Conservation (phyloP, 2,329 filamentous ascomycete species). For the Elsinoe fawcettii region DNA sequence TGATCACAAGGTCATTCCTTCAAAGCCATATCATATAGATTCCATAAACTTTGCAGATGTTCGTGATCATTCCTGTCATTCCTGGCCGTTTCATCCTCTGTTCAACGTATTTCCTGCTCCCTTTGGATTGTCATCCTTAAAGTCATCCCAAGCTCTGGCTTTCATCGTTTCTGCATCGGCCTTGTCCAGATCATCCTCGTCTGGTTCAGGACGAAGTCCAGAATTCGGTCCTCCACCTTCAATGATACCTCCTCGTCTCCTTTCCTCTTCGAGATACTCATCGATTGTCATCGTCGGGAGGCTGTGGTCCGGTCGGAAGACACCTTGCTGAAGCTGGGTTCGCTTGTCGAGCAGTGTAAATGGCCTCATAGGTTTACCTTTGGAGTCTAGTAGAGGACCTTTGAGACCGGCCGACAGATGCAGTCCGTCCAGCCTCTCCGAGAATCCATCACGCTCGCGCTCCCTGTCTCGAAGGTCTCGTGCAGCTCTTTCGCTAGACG, state of each 20-base stretch:
- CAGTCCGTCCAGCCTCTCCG: slow-evolving; percentile 65
- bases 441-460: slow-evolving; percentile 45
- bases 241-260: slow-evolving; percentile 74
- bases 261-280: slow-evolving; percentile 92
- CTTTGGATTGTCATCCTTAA: slow-evolving; percentile 78
- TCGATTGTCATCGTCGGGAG: slow-evolving; percentile 97
- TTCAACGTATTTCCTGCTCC: slow-evolving; percentile 78
- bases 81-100: slow-evolving; percentile 52
- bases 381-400: slow-evolving; percentile 67
- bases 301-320: slow-evolving; percentile 87
- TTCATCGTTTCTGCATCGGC: slow-evolving; percentile 89
- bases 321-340: slow-evolving; percentile 65
- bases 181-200: slow-evolving; percentile 86
- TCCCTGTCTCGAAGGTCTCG: slow-evolving; percentile 42
- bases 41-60: background rate
- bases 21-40: background rate
- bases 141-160: slow-evolving; percentile 92
- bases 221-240: slow-evolving; percentile 79
- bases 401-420: slow-evolving; percentile 45
- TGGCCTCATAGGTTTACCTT: slow-evolving; percentile 80
- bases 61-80: background rate
- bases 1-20: background rate
- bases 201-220: slow-evolving; percentile 58
- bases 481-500: slow-evolving; percentile 30
- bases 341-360: slow-evolving; percentile 79